Evolutionary conservation across 2,329 filamentous ascomycete species (phyloP), one percentile per base, ranked within the genome.

Genomic region (Fusarium sp.): DNA sequence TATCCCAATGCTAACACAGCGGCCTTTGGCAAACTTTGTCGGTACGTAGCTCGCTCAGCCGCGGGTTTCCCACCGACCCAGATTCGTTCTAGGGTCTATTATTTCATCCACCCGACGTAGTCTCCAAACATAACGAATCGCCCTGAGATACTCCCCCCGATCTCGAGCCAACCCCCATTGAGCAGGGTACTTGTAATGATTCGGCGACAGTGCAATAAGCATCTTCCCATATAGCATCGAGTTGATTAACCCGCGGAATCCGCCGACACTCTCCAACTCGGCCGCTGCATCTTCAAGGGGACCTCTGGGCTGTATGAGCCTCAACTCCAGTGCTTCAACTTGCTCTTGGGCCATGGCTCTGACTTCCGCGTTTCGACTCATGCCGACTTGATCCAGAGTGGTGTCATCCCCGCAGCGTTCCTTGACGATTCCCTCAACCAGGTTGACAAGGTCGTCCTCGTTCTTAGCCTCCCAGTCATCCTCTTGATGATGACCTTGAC

Each of bases 221-320:
- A 56, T 23, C 16, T 4, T 23, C 0, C 25, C 40, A 18, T 68
- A 61, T 0, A 68, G 29, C 65, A 68, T 68, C 2, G 4, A 23
- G 16, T 64, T 18, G 0, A 46, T 5, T 2, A 68, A 11, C 4
- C 64, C 64, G 0, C 64, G 46, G 0, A 68, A 34, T 0, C 55
- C 65, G 0, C 65, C 64, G 2, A 14, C 13, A 31, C 51, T 53
- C 2, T 4, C 1, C 20, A 55, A 31, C 8, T 68, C 64, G 4
- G 38, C 7, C 0, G 13, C 11, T 0, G 29, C 7, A n/a, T 55
- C 53, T 9, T n/a, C 8, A n/a, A 40, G 53, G 1, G 34, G 42
- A 2, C 20, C 14, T 0, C 27, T 4, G 6, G 16, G 20, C 1
- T 18, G 25, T 10, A 10, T 4, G 6, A 62, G 16, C 6, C 27